Percentiles rank a stretch among this genome's conserved stretches.
These are phyloP conservation scores for Plasmodium gonderi DNA, from an alignment of 169 alveolate species.

Conservation along the genomic window DNA sequence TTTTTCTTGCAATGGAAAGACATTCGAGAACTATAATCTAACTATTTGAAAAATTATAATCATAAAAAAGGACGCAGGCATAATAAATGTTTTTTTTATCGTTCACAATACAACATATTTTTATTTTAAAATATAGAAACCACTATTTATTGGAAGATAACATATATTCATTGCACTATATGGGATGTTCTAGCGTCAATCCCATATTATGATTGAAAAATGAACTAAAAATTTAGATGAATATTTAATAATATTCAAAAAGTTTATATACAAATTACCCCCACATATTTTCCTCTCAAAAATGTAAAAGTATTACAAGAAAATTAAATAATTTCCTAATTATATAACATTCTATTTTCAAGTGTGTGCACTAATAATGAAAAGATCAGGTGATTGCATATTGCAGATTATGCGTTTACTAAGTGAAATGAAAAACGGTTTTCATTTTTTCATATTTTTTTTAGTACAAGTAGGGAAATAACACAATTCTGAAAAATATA, in stretches of 20 bases:
- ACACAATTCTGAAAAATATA: neutral
- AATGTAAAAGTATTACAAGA: neutral
- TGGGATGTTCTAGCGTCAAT: neutral
- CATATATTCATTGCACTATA: neutral
- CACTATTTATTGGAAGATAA: neutral
- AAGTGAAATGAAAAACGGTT: neutral
- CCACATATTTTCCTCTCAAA: neutral
- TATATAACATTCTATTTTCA: neutral
- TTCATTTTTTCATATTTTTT: neutral
- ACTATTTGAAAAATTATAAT: neutral
- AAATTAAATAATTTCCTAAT: neutral
- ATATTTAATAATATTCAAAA: neutral
- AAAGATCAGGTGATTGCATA: neutral
- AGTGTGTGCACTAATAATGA: neutral
- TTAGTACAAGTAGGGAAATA: neutral
- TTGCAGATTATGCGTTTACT: neutral
- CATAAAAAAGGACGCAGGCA: neutral
- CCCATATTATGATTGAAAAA: neutral
- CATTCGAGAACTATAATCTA: neutral
- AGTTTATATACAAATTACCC: neutral
- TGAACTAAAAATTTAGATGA: neutral
- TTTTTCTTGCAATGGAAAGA: neutral
- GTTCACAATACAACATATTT: neutral
- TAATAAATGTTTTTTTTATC: neutral
- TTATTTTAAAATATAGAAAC: neutral